Conservation (phyloP, 306 rosid genomes). For the Hylodesmum podocarpum region DNA sequence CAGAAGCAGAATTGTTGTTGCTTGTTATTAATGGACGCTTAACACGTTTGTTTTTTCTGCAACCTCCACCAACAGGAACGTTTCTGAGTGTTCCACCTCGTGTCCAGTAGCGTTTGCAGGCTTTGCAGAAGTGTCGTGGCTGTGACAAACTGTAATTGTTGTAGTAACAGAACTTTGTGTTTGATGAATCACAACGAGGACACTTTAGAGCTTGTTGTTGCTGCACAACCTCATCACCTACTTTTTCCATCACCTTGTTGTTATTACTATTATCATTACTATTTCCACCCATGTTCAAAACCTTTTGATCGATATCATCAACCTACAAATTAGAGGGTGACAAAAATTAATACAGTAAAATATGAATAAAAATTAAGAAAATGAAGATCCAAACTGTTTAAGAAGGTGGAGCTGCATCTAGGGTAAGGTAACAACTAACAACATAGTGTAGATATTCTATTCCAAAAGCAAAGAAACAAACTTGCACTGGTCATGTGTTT, state of each 20-base stretch:
- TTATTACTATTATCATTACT: not conserved
- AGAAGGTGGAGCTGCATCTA: conserved; percentile 32
- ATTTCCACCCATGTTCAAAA: conserved; percentile 42
- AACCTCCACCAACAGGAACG: conserved; percentile 94
- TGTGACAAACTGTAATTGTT: conserved; percentile 96
- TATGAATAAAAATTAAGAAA: not conserved
- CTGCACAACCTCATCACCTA: conserved; percentile 44
- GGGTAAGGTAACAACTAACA: conserved; percentile 48
- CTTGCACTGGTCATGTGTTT: conserved; percentile 51
- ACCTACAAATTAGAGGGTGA: not conserved
- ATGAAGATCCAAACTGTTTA: conserved; percentile 8
- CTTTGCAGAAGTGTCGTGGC: conserved; percentile 95
- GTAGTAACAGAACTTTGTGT: conserved; percentile 96
- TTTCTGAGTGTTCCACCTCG: conserved; percentile 91
- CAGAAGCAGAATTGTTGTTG: conserved; percentile 42
- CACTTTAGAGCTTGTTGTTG: conserved; percentile 57
- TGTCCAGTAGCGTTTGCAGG: conserved; percentile 98
- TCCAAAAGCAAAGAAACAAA: conserved; percentile 88
- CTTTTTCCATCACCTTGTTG: conserved; percentile 52
- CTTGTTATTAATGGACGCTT: conserved; percentile 47
- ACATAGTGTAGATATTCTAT: conserved; percentile 58
- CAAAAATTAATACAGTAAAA: not conserved
- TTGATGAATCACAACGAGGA: conserved; percentile 92
- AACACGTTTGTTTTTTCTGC: conserved; percentile 80
- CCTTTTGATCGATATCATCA: conserved; percentile 57